Conservation (phyloP, 306 rosid genomes). For the Acacia confusa region DNA sequence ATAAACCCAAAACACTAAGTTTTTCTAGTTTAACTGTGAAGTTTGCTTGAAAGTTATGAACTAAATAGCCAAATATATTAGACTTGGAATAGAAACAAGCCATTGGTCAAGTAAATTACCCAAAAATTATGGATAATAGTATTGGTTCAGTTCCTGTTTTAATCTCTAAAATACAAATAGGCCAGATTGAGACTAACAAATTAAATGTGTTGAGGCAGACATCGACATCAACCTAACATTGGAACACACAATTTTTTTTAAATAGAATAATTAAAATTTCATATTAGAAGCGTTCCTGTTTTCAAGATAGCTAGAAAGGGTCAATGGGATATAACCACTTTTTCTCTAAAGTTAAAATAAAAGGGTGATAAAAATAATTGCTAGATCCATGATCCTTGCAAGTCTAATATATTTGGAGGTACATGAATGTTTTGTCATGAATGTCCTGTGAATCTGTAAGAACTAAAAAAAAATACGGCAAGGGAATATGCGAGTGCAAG, state of each 20-base stretch:
- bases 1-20: background rate
- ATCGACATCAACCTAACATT: background rate
- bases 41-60: background rate
- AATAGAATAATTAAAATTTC: background rate
- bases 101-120: background rate
- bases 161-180: background rate
- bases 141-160: background rate
- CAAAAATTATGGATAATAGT: background rate
- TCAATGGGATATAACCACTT: background rate
- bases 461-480: background rate
- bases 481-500: background rate
- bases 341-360: too few species aligned
- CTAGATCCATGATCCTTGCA: too few species aligned
- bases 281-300: background rate
- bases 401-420: too few species aligned
- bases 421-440: too few species aligned
- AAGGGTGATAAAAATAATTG: too few species aligned
- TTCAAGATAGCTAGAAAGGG: background rate
- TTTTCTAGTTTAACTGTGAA: background rate
- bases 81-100: background rate
- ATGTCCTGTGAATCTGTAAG: too few species aligned
- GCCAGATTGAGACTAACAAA: too few species aligned
- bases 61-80: background rate
- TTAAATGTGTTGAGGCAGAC: background rate
- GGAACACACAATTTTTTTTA: background rate